Evolutionary conservation across 140 eudicot species (phyloP).

Genomic region (Anethum foeniculum): DNA sequence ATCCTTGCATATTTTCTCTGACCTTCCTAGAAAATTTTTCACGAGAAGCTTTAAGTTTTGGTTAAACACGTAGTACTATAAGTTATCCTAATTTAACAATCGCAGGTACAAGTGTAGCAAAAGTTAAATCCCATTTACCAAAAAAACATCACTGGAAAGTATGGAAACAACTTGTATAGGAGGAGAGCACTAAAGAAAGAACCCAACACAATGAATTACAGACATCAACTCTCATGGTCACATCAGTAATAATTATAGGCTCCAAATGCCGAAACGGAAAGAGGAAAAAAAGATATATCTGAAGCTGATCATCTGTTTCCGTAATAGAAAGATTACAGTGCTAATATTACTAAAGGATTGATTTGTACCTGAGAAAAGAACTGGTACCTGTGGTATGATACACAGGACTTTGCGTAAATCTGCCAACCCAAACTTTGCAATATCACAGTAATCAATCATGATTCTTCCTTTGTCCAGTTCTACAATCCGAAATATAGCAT

Average conservation of each 20-base stretch:
- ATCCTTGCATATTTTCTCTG: too few species aligned
- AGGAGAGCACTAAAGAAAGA: neutral
- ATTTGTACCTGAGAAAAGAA: conserved; percentile 79
- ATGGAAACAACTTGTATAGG: neutral
- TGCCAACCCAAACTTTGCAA: conserved; percentile 58
- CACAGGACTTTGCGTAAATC: conserved; percentile 88
- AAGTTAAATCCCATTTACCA: too few species aligned
- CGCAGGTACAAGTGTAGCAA: too few species aligned
- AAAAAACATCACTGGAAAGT: too few species aligned
- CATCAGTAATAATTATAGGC: neutral
- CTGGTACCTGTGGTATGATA: conserved; percentile 92
- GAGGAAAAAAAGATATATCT: neutral
- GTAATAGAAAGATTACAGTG: neutral
- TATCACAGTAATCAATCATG: conserved; percentile 63
- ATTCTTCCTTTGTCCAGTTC: conserved; percentile 88
- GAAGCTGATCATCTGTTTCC: neutral
- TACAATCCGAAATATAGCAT: conserved; percentile 86
- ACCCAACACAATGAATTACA: too few species aligned
- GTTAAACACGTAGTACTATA: too few species aligned
- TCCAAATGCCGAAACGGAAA: neutral
- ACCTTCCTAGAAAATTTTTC: too few species aligned
- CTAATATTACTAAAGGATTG: neutral
- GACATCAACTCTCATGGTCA: too few species aligned
- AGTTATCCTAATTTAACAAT: too few species aligned
- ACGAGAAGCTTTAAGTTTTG: too few species aligned